Evolutionary conservation across 805 yeast genomes (phyloP), one percentile per base, ranked within the genome.

Genomic region (Metschnikowia hibisci): DNA sequence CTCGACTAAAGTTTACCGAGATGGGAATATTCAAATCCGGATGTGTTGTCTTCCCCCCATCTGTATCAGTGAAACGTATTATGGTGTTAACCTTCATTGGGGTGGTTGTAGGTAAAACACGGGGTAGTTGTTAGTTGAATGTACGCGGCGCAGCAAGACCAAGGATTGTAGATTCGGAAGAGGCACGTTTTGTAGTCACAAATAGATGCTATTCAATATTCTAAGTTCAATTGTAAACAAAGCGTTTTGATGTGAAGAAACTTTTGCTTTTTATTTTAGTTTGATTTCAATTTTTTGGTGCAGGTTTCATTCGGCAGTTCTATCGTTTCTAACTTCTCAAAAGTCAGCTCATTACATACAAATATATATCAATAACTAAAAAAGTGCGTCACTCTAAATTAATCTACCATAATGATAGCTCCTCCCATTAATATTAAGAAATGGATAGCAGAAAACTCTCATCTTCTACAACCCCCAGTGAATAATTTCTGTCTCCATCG

Each of bases 401-500:
- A 13, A 6, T 14, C 12, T 11, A 15, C 11, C 18, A 26, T 22
- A 8, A 79, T 79, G 82, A 66, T 83, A 31, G 61, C 77, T n/a
- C 63, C 63, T 29, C 95, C 96, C 8, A 79, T 90, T 32, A 84
- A 89, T 60, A 75, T 90, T 52, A 76, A 79, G 23, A 78, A 79
- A 53, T 90, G 97, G 96, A 75, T 90, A 13, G 69, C 71, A 31
- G 95, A 86, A 55, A 87, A 90, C 62, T 70, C 73, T 16, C 80
- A 85, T 51, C 71, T 87, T 11, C 73, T 90, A 30, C 82, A 86
- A 61, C 97, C 97, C 1, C 97, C 97, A 1, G 96, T 90, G 27
- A 88, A 88, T 63, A 90, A 90, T 60, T 90, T 67, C 66, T 88
- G 96, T 57, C 77, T 90, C 23, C 96, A 90, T 63, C 73, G 89